Conservation (phyloP, 768 basidiomycete genomes). For the Tricholoma furcatifolium region DNA sequence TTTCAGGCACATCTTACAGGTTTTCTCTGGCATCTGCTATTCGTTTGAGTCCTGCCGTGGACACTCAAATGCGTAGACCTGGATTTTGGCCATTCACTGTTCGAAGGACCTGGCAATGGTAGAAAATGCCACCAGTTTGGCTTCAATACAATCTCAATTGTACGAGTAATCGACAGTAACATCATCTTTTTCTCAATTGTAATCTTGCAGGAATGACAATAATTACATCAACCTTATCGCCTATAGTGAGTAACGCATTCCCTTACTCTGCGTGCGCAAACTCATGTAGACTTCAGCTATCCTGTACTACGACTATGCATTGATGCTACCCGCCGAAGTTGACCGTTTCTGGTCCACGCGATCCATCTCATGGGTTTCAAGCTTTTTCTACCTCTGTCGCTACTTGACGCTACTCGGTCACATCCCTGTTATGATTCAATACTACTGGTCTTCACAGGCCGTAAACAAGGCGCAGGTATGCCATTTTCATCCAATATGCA, state of each 20-base stretch:
- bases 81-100: neutral
- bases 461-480: constrained; percentile 23
- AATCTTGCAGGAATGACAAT: constrained; percentile 7
- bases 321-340: constrained; percentile 44
- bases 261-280: neutral
- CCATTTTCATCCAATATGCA: neutral
- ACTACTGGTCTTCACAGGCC: constrained; percentile 28
- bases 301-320: constrained; percentile 47
- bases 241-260: constrained; percentile 9
- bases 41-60: neutral
- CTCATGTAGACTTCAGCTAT: constrained; percentile 23
- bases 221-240: constrained; percentile 17
- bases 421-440: constrained; percentile 32
- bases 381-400: constrained; percentile 44
- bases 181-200: neutral
- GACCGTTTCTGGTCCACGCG: constrained; percentile 41
- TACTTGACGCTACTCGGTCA: constrained; percentile 40
- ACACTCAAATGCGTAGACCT: neutral
- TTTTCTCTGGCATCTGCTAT: too few species aligned
- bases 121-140: neutral
- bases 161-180: neutral
- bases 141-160: constrained; percentile 12
- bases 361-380: constrained; percentile 28
- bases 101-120: constrained; percentile 3
- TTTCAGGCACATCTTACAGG: too few species aligned